Percentiles rank a stretch among this genome's conserved stretches.
Conservation (phyloP, 495 filamentous ascomycete genomes). For the Sabuloglossum arenarium region DNA sequence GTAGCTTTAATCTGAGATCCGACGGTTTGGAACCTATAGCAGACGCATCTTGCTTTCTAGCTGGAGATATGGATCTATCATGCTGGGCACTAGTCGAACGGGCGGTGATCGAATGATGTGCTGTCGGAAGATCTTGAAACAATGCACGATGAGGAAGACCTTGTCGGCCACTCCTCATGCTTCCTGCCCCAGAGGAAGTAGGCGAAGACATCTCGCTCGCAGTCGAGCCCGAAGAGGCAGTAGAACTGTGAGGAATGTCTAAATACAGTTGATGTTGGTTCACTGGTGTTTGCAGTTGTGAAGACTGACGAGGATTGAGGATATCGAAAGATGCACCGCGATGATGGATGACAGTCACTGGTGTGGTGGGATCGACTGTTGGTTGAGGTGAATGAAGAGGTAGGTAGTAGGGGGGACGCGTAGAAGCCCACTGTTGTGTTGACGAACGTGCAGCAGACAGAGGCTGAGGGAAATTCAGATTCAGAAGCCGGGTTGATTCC, state of each 20-base stretch:
- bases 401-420: not conserved
- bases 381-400: not conserved
- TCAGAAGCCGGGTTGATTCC: not conserved
- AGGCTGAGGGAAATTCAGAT: not conserved
- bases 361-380: not conserved
- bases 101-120: slow-evolving; percentile 2
- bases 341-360: not conserved
- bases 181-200: slow-evolving; percentile 12
- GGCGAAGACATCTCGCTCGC: slow-evolving; percentile 6
- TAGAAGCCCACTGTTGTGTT: not conserved
- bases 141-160: not conserved
- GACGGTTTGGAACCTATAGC: not conserved
- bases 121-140: slow-evolving; percentile 1
- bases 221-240: slow-evolving; percentile 13
- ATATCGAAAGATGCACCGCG: slow-evolving; percentile 3
- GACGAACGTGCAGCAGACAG: not conserved
- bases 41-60: not conserved
- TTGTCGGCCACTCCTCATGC: not conserved
- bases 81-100: too few relatives aligned
- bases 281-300: slow-evolving; percentile 14
- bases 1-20: not conserved
- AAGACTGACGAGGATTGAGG: not conserved
- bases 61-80: too few relatives aligned
- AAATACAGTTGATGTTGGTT: slow-evolving; percentile 14
- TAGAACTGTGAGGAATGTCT: slow-evolving; percentile 20